Percentiles rank a stretch among this genome's conserved stretches.
These are phyloP conservation scores for Yamadazyma conglobata DNA, from an alignment of 1,139 yeast genomes.

Conservation along the genomic window DNA sequence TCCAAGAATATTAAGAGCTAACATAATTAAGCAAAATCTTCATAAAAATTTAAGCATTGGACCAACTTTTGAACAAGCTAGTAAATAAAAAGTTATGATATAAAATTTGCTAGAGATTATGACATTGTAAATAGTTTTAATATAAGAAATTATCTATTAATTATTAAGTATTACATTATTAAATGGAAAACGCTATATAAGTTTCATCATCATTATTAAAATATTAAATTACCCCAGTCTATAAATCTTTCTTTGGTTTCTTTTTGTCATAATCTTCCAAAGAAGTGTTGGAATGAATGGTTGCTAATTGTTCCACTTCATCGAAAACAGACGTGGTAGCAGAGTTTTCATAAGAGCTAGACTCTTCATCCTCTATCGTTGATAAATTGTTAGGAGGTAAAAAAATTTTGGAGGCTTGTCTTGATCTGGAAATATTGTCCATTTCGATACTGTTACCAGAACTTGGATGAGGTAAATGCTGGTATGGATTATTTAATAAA, in stretches of 20 bases:
- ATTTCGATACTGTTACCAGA: conserved; percentile 25
- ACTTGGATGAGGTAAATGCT: conserved; percentile 1
- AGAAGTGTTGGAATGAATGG: conserved; percentile 15
- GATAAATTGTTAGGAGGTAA: conserved; percentile 17
- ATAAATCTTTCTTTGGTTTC: conserved; percentile 10
- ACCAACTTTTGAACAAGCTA: conserved; percentile 40
- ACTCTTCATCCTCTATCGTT: conserved; percentile 24
- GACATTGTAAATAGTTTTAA: conserved; percentile 7
- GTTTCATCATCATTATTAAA: conserved; percentile 6
- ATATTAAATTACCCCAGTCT: conserved; percentile 3
- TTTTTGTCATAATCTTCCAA: conserved; percentile 14
- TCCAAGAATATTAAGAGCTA: conserved; percentile 84
- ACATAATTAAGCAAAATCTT: conserved; percentile 67
- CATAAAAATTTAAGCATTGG: conserved; percentile 50
- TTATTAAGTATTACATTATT: conserved; percentile 9
- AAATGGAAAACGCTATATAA: too few species aligned
- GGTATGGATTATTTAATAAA: conserved; percentile 9
- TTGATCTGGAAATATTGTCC: conserved; percentile 27
- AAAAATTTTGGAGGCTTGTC: conserved; percentile 28
- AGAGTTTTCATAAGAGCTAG: conserved; percentile 32
- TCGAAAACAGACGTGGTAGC: conserved; percentile 43
- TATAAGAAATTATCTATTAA: conserved; percentile 8
- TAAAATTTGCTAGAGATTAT: too few species aligned
- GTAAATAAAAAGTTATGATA: conserved; percentile 6
- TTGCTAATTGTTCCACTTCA: conserved; percentile 18